A percentile compares a stretch with the other conserved stretches of the same genome.
Conservation (phyloP, 805 yeast species). For the Citeromyces matritensis region DNA sequence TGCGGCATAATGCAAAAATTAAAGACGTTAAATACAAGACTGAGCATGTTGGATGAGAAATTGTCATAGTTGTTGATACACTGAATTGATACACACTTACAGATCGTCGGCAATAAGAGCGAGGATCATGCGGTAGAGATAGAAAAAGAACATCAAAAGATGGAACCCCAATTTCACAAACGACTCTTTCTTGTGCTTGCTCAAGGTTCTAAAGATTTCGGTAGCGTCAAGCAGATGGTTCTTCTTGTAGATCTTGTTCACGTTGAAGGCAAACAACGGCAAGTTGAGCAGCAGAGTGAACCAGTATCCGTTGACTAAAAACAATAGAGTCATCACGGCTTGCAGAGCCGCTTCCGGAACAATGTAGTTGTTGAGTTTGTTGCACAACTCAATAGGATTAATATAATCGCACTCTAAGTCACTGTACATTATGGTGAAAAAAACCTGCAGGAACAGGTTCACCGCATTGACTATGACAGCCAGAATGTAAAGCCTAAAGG, state of each 20-base stretch:
- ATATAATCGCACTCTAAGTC: conserved; percentile 94
- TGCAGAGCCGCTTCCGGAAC: conserved; percentile 85
- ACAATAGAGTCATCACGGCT: conserved; percentile 49
- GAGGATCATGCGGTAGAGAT: conserved; percentile 91
- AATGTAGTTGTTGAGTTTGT: conserved; percentile 77
- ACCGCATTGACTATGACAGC: conserved; percentile 79
- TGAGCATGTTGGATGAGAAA: background rate
- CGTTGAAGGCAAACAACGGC: conserved; percentile 78
- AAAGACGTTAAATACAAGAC: conserved; percentile 1
- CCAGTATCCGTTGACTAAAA: conserved; percentile 87
- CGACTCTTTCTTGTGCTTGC: conserved; percentile 85
- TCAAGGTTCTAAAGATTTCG: conserved; percentile 87
- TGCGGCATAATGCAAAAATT: background rate
- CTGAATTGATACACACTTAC: conserved; percentile 4
- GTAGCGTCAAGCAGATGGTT: conserved; percentile 90
- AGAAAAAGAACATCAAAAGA: conserved; percentile 84
- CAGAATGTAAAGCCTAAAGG: conserved; percentile 41
- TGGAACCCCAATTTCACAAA: conserved; percentile 86
- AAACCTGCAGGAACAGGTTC: conserved; percentile 83
- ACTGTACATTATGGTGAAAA: conserved; percentile 88
- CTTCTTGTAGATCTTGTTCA: conserved; percentile 63
- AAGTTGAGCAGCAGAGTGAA: conserved; percentile 68
- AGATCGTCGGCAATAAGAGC: conserved; percentile 65
- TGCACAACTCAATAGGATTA: conserved; percentile 93
- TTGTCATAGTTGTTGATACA: background rate